Evolutionary conservation across 2,329 filamentous ascomycete genomes (phyloP).

Genomic region (Trichoderma koningii): DNA sequence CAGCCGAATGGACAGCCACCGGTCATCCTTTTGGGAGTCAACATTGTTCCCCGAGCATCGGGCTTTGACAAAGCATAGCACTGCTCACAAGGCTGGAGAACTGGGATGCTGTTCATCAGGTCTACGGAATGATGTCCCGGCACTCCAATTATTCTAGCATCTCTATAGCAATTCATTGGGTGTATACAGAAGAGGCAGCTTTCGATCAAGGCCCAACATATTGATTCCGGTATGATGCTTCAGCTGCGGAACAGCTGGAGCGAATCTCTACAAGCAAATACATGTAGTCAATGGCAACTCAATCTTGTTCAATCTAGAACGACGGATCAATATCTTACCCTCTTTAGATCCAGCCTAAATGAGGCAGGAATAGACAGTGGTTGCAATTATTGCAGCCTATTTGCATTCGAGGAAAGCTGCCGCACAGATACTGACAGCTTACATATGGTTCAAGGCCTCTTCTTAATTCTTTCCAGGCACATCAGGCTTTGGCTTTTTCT

Average conservation of each 20-base stretch:
- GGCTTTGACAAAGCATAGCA: not conserved
- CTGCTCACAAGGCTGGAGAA: not conserved
- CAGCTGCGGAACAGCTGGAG: not conserved
- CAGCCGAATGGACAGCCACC: not conserved
- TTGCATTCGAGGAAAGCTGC: not conserved
- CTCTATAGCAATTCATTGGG: not conserved
- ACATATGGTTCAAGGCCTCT: not conserved
- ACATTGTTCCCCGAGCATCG: not conserved
- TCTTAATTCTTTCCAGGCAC: no score
- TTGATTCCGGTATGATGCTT: not conserved
- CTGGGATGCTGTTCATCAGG: not conserved
- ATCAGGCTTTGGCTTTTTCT: not conserved
- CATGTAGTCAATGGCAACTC: not conserved
- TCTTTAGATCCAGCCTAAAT: not conserved
- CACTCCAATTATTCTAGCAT: conserved; percentile 1
- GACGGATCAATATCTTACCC: not conserved
- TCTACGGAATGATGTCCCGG: not conserved
- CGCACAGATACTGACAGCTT: not conserved
- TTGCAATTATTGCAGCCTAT: not conserved
- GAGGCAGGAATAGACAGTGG: not conserved
- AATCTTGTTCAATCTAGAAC: not conserved
- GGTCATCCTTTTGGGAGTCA: not conserved
- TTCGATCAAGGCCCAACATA: not conserved
- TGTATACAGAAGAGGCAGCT: not conserved
- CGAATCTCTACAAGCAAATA: not conserved